These are phyloP conservation scores for Planoprotostelium fungivorum DNA, from an alignment of 78 protist species.

Conservation along the genomic window DNA sequence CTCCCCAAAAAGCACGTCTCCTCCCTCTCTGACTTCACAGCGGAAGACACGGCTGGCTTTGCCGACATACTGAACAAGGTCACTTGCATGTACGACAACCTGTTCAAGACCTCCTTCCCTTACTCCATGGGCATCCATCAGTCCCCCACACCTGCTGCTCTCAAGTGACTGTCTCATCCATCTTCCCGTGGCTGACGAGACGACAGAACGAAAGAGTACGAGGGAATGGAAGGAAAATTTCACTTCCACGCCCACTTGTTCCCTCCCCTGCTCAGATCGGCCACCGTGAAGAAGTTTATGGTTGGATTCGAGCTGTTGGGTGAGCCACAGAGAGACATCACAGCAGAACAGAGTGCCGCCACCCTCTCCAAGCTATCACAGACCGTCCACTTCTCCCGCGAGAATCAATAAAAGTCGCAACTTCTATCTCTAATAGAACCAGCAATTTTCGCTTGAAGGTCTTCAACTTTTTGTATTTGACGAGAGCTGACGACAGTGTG, in stretches of 20 bases:
- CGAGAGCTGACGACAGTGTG: background rate
- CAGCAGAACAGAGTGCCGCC: conserved; percentile 33
- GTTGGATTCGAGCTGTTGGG: conserved; percentile 55
- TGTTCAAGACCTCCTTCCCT: conserved; percentile 31
- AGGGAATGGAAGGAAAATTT: background rate
- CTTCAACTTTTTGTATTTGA: background rate
- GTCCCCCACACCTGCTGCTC: conserved; percentile 8
- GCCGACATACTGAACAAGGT: background rate
- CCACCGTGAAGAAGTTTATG: conserved; percentile 32
- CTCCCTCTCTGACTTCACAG: background rate
- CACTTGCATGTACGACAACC: conserved; percentile 26
- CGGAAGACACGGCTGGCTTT: background rate
- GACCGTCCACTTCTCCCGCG: background rate
- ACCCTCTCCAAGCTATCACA: background rate
- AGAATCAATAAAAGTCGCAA: too few relatives aligned
- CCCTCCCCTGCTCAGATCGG: conserved; percentile 53
- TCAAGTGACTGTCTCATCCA: too few relatives aligned
- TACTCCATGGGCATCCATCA: conserved; percentile 56
- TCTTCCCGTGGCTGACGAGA: too few relatives aligned
- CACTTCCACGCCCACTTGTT: conserved; percentile 26
- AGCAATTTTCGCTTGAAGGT: background rate
- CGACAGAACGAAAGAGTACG: background rate
- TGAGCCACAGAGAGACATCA: conserved; percentile 33
- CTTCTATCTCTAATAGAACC: background rate
- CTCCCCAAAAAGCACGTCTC: conserved; percentile 1